phyloP scores from a whole-genome alignment of 1,284 basidiomycete species.

The Trichosporon sp. region DNA sequence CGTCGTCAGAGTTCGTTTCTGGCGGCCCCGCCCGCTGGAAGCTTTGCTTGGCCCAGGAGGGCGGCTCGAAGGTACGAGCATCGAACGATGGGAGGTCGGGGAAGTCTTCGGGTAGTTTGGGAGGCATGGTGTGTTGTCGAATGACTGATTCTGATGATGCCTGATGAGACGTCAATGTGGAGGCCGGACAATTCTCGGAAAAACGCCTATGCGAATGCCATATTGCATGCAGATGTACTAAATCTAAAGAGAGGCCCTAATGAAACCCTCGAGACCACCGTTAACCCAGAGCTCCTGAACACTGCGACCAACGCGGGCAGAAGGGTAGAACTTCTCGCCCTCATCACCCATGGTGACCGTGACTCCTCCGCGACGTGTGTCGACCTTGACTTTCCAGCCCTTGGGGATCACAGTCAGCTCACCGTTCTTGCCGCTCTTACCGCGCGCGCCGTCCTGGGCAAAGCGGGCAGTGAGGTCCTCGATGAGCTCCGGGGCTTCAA shows the following conservation, averaged over 20 bases:
- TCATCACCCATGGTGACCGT: slow-evolving; percentile 53
- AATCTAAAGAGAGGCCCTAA: slow-evolving; percentile 51
- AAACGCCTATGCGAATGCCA: background rate
- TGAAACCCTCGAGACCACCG: slow-evolving; percentile 55
- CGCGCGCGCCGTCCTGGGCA: slow-evolving; percentile 67
- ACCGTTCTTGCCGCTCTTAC: slow-evolving; percentile 68
- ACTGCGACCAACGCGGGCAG: slow-evolving; percentile 75
- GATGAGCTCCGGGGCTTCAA: slow-evolving; percentile 87
- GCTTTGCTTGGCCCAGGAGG: slow-evolving; percentile 29
- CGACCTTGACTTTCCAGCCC: slow-evolving; percentile 62
- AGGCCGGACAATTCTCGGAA: background rate
- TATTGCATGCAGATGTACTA: slow-evolving; percentile 3
- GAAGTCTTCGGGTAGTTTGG: slow-evolving; percentile 12
- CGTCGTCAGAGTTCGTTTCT: background rate
- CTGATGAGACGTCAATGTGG: background rate
- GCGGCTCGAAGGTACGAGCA: slow-evolving; percentile 32
- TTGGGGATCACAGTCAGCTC: slow-evolving; percentile 71
- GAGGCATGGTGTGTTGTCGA: background rate
- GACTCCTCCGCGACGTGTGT: slow-evolving; percentile 66
- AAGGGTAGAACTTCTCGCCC: slow-evolving; percentile 59
- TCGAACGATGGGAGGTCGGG: slow-evolving; percentile 25
- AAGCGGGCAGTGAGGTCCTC: slow-evolving; percentile 72
- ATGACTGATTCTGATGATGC: too few relatives aligned
- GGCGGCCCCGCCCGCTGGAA: background rate
- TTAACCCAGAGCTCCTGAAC: slow-evolving; percentile 77